A percentile compares a stretch with the other conserved stretches of the same genome.
Evolutionary conservation across 1,284 basidiomycete genomes (phyloP).

Genomic region (Moesziomyces sp.): DNA sequence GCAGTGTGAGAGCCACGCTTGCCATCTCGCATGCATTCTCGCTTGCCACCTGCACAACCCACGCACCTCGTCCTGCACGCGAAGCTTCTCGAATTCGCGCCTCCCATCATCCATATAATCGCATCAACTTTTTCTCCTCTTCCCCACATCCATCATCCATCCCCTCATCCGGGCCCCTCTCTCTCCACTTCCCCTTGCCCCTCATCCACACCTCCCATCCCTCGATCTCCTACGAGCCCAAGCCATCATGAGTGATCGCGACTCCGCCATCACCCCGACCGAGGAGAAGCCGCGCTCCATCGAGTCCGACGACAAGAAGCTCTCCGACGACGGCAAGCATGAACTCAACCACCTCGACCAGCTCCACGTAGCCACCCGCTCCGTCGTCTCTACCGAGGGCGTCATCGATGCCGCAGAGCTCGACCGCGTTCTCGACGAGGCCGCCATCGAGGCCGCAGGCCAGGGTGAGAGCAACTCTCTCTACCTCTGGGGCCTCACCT

Average conservation of each 20-base stretch:
- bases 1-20: background rate
- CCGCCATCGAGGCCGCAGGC: constrained; percentile 52
- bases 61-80: constrained; percentile 5
- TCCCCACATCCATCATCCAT: background rate
- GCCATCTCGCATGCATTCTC: constrained; percentile 1
- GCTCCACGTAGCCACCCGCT: constrained; percentile 34
- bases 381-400: constrained; percentile 40
- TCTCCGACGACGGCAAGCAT: constrained; percentile 21
- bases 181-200: background rate
- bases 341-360: constrained; percentile 12
- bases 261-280: constrained; percentile 9
- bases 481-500: constrained; percentile 50
- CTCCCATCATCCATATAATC: constrained; percentile 12
- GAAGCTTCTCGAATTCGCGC: constrained; percentile 2
- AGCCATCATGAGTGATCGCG: constrained; percentile 19
- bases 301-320: constrained; percentile 22
- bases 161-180: no score
- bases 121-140: background rate
- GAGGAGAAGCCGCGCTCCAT: constrained; percentile 30
- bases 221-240: background rate
- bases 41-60: background rate
- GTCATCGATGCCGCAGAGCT: constrained; percentile 42
- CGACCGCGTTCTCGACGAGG: constrained; percentile 45
- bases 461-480: constrained; percentile 40
- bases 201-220: background rate